Conservation (phyloP, 208 protist genomes). For the Herpetomonas tarakana region DNA sequence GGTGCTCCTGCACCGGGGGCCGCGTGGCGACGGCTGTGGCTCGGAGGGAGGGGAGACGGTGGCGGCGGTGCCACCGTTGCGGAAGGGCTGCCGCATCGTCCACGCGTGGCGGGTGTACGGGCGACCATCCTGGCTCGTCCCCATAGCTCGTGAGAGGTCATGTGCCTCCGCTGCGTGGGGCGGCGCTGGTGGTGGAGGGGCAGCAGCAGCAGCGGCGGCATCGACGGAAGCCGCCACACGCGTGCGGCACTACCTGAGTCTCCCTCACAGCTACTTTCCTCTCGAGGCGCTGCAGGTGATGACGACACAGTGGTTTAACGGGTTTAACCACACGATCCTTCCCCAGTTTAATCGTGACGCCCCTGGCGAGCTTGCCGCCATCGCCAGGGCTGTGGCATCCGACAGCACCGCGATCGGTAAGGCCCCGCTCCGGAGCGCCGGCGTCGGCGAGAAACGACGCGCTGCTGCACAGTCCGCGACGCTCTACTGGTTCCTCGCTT, state of each 20-base stretch:
- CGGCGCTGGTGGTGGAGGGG: neutral
- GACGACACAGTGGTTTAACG: neutral
- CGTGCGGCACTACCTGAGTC: slow-evolving; percentile 9
- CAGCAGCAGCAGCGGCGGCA: neutral
- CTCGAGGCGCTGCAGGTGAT: slow-evolving; percentile 3
- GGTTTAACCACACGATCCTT: neutral
- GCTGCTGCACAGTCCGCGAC: neutral
- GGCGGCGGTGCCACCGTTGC: neutral
- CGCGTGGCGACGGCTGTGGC: no score
- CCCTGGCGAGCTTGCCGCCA: no score
- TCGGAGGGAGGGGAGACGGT: neutral
- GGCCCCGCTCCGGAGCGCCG: no score
- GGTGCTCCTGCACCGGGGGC: neutral
- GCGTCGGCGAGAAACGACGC: neutral
- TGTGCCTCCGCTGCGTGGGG: neutral
- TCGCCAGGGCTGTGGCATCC: neutral
- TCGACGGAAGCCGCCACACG: neutral
- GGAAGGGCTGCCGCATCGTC: neutral
- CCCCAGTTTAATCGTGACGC: neutral
- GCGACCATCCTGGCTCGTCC: slow-evolving; percentile 5
- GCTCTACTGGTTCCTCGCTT: neutral
- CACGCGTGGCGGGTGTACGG: slow-evolving; percentile 7
- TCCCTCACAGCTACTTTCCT: slow-evolving; percentile 37
- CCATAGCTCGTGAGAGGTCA: no score
- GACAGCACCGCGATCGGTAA: neutral